Percentiles rank a stretch among this genome's conserved stretches.
Evolutionary conservation across 164 flowering plant species (phyloP).

Genomic region (Tetracentron sinense): DNA sequence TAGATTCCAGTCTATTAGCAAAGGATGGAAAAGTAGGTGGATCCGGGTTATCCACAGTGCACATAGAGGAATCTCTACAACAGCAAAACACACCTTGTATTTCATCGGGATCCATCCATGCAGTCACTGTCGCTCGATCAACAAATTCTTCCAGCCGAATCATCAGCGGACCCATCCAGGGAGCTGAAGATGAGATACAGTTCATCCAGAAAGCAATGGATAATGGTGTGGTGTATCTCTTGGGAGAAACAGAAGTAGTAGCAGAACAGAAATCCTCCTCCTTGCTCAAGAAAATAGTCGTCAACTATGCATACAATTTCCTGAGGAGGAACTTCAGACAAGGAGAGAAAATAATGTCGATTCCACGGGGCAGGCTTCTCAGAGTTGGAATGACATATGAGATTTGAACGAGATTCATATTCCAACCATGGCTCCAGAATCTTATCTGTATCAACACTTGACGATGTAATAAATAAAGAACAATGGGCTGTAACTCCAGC

Average conservation of each 20-base stretch:
- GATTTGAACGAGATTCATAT: conserved; percentile 19
- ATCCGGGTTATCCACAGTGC: conserved; percentile 21
- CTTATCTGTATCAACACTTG: background rate
- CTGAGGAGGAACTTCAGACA: conserved; percentile 58
- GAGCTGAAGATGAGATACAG: conserved; percentile 47
- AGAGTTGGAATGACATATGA: conserved; percentile 83
- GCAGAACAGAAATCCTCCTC: conserved; percentile 57
- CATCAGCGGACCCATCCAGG: conserved; percentile 20
- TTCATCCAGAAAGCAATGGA: conserved; percentile 49
- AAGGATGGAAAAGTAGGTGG: conserved; percentile 15
- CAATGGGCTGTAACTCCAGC: too few species aligned
- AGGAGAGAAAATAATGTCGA: conserved; percentile 44
- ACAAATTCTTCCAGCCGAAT: conserved; percentile 26
- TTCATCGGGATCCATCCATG: conserved; percentile 39
- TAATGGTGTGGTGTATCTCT: conserved; percentile 60
- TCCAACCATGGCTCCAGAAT: background rate
- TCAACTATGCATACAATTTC: conserved; percentile 56
- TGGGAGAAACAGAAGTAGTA: conserved; percentile 71
- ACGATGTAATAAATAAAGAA: background rate
- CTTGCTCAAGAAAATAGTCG: conserved; percentile 43
- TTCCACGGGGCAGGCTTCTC: conserved; percentile 57
- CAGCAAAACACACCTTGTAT: conserved; percentile 14
- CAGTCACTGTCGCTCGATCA: conserved; percentile 18
- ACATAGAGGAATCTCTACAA: conserved; percentile 23
- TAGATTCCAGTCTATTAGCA: conserved; percentile 18